These are phyloP conservation scores for Peltaster fructicola DNA, from an alignment of 2,329 filamentous ascomycete genomes.

Conservation along the genomic window DNA sequence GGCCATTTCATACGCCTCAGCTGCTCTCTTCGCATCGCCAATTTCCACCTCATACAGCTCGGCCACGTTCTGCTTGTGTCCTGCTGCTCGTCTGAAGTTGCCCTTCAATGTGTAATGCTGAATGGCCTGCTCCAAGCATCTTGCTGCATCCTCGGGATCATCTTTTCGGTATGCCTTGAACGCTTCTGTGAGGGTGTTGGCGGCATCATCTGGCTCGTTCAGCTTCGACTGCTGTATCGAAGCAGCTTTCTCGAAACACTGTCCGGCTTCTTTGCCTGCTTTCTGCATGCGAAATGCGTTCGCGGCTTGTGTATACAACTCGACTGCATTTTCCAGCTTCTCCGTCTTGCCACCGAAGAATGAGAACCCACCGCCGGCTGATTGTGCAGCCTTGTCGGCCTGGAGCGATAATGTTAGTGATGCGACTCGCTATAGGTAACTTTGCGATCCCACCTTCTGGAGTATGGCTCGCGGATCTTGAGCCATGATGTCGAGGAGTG, in stretches of 20 bases:
- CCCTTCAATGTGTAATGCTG: constrained; percentile 74
- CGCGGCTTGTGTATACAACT: constrained; percentile 72
- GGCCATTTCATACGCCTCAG: constrained; percentile 69
- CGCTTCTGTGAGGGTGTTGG: constrained; percentile 73
- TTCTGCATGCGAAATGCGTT: constrained; percentile 85
- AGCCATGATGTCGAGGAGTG: constrained; percentile 46
- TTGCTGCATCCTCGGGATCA: constrained; percentile 63
- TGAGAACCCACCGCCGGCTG: constrained; percentile 66
- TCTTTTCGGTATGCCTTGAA: constrained; percentile 90
- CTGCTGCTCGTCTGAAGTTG: constrained; percentile 79
- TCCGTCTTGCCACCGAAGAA: constrained; percentile 77
- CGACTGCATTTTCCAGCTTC: constrained; percentile 78
- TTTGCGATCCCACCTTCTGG: constrained; percentile 44
- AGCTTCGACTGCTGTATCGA: constrained; percentile 61
- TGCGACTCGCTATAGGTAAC: constrained; percentile 1
- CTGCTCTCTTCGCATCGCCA: constrained; percentile 58
- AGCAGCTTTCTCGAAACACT: constrained; percentile 73
- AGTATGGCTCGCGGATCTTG: constrained; percentile 63
- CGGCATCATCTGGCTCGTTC: constrained; percentile 82
- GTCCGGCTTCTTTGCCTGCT: constrained; percentile 68
- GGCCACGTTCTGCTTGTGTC: constrained; percentile 74
- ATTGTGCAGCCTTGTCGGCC: constrained; percentile 70
- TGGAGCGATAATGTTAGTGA: constrained; percentile 22
- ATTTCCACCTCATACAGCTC: constrained; percentile 74
- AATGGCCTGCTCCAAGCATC: constrained; percentile 64